Evolutionary conservation across 2,329 filamentous ascomycete species (phyloP).

Genomic region (Trichoderma aggressivum): DNA sequence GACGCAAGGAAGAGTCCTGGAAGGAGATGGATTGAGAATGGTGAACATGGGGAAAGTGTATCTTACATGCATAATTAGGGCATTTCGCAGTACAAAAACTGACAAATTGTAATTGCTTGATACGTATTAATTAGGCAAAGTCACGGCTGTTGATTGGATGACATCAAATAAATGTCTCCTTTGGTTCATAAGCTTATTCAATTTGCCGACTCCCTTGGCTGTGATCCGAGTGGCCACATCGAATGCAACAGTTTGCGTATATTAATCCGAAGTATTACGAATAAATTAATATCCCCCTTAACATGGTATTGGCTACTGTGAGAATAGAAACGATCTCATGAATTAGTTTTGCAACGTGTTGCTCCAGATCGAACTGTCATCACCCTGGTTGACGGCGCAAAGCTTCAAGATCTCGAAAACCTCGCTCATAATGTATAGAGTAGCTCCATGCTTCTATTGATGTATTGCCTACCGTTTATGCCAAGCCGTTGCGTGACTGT

Average conservation of each 20-base stretch:
- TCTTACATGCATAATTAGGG: neutral
- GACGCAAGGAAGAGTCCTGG: neutral
- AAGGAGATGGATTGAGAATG: neutral
- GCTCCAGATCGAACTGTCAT: neutral
- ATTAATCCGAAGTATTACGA: neutral
- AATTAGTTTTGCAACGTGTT: neutral
- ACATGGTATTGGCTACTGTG: accelerated
- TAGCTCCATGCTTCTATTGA: neutral
- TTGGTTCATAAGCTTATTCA: neutral
- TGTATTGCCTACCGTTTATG: neutral
- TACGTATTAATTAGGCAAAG: neutral
- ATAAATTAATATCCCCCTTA: accelerated
- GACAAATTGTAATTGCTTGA: neutral
- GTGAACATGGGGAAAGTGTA: neutral
- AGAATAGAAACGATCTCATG: neutral
- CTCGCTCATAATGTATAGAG: neutral
- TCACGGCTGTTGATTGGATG: neutral
- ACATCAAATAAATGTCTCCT: too few relatives aligned
- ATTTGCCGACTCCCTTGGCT: neutral
- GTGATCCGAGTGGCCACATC: neutral
- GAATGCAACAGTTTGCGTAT: neutral
- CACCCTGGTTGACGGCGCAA: neutral
- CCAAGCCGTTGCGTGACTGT: neutral
- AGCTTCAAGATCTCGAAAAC: neutral
- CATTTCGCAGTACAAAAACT: neutral